These are phyloP conservation scores for Persicaria tinctoria DNA, from an alignment of 148 eudicot genomes.

Conservation along the genomic window DNA sequence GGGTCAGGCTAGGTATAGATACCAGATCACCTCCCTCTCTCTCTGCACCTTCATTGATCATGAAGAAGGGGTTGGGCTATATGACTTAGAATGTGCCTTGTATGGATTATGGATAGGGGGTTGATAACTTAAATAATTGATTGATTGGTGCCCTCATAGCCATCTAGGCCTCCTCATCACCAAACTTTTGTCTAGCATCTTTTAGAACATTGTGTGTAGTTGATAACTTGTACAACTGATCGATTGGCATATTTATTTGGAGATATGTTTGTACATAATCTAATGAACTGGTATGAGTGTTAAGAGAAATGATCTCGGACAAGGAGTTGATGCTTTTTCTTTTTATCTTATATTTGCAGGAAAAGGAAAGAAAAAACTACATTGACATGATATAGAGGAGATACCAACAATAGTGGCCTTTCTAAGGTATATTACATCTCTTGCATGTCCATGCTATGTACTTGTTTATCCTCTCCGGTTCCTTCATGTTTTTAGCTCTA, in stretches of 20 bases:
- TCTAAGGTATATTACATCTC: background rate
- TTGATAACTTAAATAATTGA: no score
- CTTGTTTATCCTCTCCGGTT: background rate
- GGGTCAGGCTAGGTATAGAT: no score
- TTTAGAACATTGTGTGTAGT: no score
- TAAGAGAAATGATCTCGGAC: background rate
- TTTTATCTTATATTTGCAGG: constrained; percentile 1
- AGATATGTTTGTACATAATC: background rate
- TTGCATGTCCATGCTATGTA: background rate
- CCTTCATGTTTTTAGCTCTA: background rate
- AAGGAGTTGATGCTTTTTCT: background rate
- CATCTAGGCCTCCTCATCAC: no score
- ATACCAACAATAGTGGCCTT: background rate
- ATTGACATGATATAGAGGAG: background rate
- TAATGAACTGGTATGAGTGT: background rate
- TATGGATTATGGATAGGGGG: no score
- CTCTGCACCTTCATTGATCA: no score
- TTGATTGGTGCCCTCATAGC: no score
- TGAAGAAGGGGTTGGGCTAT: no score
- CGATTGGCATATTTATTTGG: background rate
- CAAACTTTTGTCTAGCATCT: no score
- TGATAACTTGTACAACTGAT: background rate
- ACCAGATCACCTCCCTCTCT: no score
- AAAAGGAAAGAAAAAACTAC: background rate
- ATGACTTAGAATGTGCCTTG: no score